phyloP scores from a whole-genome alignment of 1,139 yeast species.

The Pichia sp. region DNA sequence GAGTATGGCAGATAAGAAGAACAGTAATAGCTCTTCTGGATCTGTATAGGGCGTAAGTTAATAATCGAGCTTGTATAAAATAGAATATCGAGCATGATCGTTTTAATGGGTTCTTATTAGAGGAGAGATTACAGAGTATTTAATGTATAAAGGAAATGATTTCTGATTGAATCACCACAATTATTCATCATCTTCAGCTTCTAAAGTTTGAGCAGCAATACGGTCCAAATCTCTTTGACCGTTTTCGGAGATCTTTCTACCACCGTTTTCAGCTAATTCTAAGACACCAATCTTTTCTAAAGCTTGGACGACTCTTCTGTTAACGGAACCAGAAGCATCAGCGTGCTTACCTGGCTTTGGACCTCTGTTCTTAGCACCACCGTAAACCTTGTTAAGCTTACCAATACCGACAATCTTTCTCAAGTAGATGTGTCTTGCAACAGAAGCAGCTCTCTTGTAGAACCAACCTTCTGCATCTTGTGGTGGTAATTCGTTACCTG shows the following conservation, averaged over 20 bases:
- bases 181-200: constrained; percentile 65
- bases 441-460: constrained; percentile 99
- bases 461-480: constrained; percentile 99
- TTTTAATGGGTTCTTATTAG: too few relatives aligned
- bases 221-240: constrained; percentile 99
- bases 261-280: constrained; percentile 97
- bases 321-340: constrained; percentile 98
- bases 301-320: constrained; percentile 98
- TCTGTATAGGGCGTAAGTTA: background rate
- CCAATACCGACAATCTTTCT: constrained; percentile 99
- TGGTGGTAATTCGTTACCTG: constrained; percentile 99
- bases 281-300: constrained; percentile 97
- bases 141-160: constrained; percentile 1
- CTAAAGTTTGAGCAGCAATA: constrained; percentile 99
- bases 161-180: constrained; percentile 10
- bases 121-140: background rate
- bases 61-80: too few relatives aligned
- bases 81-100: too few relatives aligned
- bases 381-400: constrained; percentile 97
- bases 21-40: too few relatives aligned
- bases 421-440: constrained; percentile 99
- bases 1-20: constrained; percentile 5
- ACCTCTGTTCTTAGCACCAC: constrained; percentile 99
- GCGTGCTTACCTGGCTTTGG: constrained; percentile 98
- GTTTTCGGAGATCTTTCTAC: constrained; percentile 98